A percentile compares a stretch with the other conserved stretches of the same genome.
phyloP scores from a whole-genome alignment of 2,329 filamentous ascomycete species.

The Cephalotrichum gorgonifer region DNA sequence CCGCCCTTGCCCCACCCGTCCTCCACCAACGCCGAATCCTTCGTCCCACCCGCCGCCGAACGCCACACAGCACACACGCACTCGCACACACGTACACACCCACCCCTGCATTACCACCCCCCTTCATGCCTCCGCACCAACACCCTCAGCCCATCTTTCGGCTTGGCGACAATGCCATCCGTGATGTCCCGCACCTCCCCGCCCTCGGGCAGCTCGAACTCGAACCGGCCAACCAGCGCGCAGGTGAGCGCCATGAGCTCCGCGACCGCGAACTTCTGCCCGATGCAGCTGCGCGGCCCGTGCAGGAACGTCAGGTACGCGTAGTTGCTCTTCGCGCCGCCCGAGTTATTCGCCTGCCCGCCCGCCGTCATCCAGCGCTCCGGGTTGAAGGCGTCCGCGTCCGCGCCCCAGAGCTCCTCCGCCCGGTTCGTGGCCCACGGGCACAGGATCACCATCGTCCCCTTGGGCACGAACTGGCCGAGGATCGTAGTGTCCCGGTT shows the following conservation, averaged over 20 bases:
- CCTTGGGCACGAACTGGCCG: constrained; percentile 20
- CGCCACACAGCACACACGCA: too few species aligned
- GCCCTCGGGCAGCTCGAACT: constrained; percentile 9
- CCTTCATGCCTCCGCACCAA: neutral
- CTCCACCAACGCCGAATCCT: too few species aligned
- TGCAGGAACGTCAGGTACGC: constrained; percentile 75
- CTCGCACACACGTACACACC: too few species aligned
- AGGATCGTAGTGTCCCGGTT: constrained; percentile 18
- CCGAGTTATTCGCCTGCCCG: constrained; percentile 28
- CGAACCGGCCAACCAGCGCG: constrained; percentile 10
- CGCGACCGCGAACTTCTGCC: constrained; percentile 30
- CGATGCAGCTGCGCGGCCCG: constrained; percentile 78
- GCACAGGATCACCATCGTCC: constrained; percentile 20
- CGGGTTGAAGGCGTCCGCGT: constrained; percentile 23
- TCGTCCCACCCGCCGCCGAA: too few species aligned
- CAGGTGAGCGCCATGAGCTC: constrained; percentile 13
- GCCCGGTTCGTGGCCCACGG: constrained; percentile 20
- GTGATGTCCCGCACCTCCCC: constrained; percentile 12
- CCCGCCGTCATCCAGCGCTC: constrained; percentile 25
- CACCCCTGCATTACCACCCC: too few species aligned
- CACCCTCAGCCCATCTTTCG: constrained; percentile 7
- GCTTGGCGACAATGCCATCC: constrained; percentile 12
- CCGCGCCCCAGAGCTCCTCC: constrained; percentile 22
- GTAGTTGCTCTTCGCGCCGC: constrained; percentile 67
- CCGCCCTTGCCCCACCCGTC: too few species aligned